Conservation (phyloP, 371 early-diverging fungal genomes). For the Circinella umbellata region DNA sequence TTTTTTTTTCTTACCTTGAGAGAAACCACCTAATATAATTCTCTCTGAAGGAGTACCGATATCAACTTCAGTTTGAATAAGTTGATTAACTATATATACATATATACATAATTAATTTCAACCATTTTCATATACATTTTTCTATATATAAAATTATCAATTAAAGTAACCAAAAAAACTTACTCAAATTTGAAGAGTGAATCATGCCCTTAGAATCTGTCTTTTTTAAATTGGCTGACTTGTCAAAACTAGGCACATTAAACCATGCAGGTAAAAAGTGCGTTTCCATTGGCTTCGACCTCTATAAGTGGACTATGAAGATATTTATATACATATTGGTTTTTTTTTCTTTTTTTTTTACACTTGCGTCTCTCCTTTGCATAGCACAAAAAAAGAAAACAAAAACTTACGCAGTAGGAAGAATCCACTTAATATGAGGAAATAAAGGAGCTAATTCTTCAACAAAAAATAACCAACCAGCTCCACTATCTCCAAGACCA, state of each 20-base stretch:
- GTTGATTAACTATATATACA: slow-evolving; percentile 58
- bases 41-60: slow-evolving; percentile 80
- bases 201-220: slow-evolving; percentile 86
- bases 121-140: not conserved
- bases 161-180: not conserved
- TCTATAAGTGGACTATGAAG: slow-evolving; percentile 5
- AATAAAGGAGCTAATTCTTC: slow-evolving; percentile 59
- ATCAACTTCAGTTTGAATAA: slow-evolving; percentile 81
- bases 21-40: slow-evolving; percentile 94
- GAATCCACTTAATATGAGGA: slow-evolving; percentile 83
- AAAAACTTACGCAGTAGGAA: slow-evolving; percentile 78
- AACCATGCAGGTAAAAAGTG: slow-evolving; percentile 66
- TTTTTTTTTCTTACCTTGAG: slow-evolving; percentile 70
- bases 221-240: slow-evolving; percentile 40
- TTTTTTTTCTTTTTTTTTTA: not conserved
- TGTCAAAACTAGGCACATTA: slow-evolving; percentile 71
- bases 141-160: not conserved
- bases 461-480: slow-evolving; percentile 75
- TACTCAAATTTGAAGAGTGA: slow-evolving; percentile 63
- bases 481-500: slow-evolving; percentile 75
- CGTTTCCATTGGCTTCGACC: slow-evolving; percentile 10
- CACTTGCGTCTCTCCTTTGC: too few relatives aligned
- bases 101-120: not conserved
- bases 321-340: too few relatives aligned
- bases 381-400: not conserved